Base-by-base conservation (phyloP, 805 yeast species). In the Lipomyces sp. region DNA sequence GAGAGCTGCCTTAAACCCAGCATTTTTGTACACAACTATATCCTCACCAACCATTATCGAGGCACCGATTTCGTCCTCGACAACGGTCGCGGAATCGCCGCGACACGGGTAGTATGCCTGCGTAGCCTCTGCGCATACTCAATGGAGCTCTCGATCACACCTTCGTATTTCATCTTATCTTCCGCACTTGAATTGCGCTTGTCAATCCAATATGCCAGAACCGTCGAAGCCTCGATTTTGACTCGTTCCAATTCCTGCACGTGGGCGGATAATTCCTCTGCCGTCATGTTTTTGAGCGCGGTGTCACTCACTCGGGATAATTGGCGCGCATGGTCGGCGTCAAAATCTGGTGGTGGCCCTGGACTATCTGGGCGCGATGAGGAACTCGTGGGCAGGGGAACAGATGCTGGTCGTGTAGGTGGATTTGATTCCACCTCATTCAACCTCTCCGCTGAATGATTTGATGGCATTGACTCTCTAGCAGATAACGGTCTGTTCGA, bases 61-160 rank as follows among this genome's bases (percentile, higher is more conserved):
- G 34, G 18, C 13, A 42, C n/a, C 10, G 67, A 64, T 35, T 60
- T 55, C 5, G 63, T n/a, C 45, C 70, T 53, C 18, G 64, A 37
- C 48, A 66, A 32, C n/a, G 60, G 18, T 45, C 67, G 58, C 39
- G 70, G 71, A 18, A 68, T 32, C 24, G 71, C 73, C 1, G 72
- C 74, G 54, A 54, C 63, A 32, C 56, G 63, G 15, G 71, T 69
- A 15, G 73, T 72, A 32, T 94, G 69, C 57, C 39, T 81, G 72
- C 90, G 84, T 60, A 89, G 73, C 72, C 90, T 85, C 76, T 95
- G 97, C 5, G 97, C 90, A 75, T 93, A 92, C 6, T 97, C 98
- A 15, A 93, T 90, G 72, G 93, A 79, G 73, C 91, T 92, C 74
- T 92, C 97, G 53, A 95, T 92, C 71, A 95, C 96, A 2, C 88